These are phyloP conservation scores for Epichloe sp. DNA, from an alignment of 2,329 filamentous ascomycete species.

Conservation along the genomic window DNA sequence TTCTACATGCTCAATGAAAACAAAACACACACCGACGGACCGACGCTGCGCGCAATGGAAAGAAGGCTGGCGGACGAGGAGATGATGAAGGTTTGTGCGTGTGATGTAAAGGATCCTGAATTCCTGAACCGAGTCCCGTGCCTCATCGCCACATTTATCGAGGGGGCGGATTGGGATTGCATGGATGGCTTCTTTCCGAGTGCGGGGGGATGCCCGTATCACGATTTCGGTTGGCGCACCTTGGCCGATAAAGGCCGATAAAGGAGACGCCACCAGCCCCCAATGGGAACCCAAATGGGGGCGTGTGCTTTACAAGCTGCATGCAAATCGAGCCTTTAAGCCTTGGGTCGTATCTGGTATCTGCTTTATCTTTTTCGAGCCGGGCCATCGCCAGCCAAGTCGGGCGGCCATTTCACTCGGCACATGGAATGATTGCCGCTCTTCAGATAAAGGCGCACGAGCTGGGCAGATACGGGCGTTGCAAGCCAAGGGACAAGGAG, in stretches of 20 bases:
- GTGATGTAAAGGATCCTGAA: not conserved
- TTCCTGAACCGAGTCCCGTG: not conserved
- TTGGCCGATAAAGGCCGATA: constrained; percentile 6
- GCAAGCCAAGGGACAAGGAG: no score
- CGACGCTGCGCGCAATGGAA: not conserved
- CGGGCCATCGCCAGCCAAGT: not conserved
- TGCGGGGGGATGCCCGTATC: constrained; percentile 4
- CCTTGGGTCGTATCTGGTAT: not conserved
- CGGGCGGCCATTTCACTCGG: not conserved
- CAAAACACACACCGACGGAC: not conserved
- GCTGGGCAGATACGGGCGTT: no score
- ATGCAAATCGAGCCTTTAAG: not conserved
- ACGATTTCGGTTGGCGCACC: not conserved
- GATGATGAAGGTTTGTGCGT: not conserved
- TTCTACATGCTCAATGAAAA: not conserved
- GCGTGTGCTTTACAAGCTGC: not conserved
- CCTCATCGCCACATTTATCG: constrained; percentile 1
- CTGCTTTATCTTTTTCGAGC: not conserved
- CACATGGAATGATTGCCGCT: no score
- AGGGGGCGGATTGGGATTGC: not conserved
- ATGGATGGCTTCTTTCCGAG: not conserved
- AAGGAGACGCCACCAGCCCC: constrained; percentile 2
- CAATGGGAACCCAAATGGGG: no score
- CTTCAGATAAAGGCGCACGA: no score
- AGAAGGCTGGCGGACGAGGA: not conserved